Evolutionary conservation across 495 filamentous ascomycete species (phyloP).

Genomic region (Penicillium pulvis): DNA sequence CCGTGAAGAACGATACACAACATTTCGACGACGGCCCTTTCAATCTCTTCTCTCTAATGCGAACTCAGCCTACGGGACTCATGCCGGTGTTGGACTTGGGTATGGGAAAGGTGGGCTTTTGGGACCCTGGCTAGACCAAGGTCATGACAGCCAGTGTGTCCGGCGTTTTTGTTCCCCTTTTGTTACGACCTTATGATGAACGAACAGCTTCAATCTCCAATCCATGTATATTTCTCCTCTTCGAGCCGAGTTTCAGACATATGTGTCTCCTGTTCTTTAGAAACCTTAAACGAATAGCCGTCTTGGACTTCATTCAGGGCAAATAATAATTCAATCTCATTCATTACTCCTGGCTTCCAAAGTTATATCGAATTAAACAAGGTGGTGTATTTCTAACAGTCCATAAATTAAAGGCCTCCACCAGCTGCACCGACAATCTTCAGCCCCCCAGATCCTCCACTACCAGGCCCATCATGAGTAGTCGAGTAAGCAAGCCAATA

Average conservation of each 20-base stretch:
- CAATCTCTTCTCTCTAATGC: background rate
- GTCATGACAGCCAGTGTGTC: too few relatives aligned
- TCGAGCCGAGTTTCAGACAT: background rate
- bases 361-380: background rate
- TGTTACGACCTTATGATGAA: slow-evolving; percentile 22
- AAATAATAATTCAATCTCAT: background rate
- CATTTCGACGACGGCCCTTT: background rate
- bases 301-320: background rate
- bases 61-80: background rate
- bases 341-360: too few relatives aligned
- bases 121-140: background rate
- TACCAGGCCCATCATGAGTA: slow-evolving; percentile 74
- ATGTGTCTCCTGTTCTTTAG: background rate
- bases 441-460: slow-evolving; percentile 68
- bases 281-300: background rate
- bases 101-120: background rate
- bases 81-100: background rate
- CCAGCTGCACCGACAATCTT: slow-evolving; percentile 75
- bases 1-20: background rate
- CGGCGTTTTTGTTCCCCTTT: slow-evolving; percentile 1
- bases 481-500: slow-evolving; percentile 92
- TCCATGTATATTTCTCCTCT: slow-evolving; percentile 12
- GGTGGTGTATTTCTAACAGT: background rate
- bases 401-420: slow-evolving; percentile 26
- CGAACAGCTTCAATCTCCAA: slow-evolving; percentile 6